phyloP scores from a whole-genome alignment of 164 flowering plant species.

The Vitis vinifera region ASM3070453v1 NC_081808.1:2789001-2789500 shows the following conservation, averaged over 20 bases:
- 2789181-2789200: slow-evolving; percentile 62
- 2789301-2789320: slow-evolving; percentile 90
- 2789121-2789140: slow-evolving; percentile 81
- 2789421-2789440: slow-evolving; percentile 55
- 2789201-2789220: slow-evolving; percentile 70
- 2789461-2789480: slow-evolving; percentile 80
- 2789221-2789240: slow-evolving; percentile 80
- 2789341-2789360: slow-evolving; percentile 71
- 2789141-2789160: slow-evolving; percentile 76
- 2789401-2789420: slow-evolving; percentile 92
- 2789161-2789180: slow-evolving; percentile 94
- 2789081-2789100: slow-evolving; percentile 82
- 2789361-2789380: slow-evolving; percentile 70
- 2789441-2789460: slow-evolving; percentile 92
- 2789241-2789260: slow-evolving; percentile 78
- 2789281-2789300: slow-evolving; percentile 84
- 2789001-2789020: slow-evolving; percentile 91
- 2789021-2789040: slow-evolving; percentile 97
- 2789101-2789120: slow-evolving; percentile 83
- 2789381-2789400: slow-evolving; percentile 70
- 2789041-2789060: slow-evolving; percentile 77
- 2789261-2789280: slow-evolving; percentile 92
- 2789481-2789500: slow-evolving; percentile 61
- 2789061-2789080: slow-evolving; percentile 82
- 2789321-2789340: slow-evolving; percentile 93